Evolutionary conservation across 2,329 filamentous ascomycete species (phyloP).

Genomic region (Aureobasidium mangrovei): DNA sequence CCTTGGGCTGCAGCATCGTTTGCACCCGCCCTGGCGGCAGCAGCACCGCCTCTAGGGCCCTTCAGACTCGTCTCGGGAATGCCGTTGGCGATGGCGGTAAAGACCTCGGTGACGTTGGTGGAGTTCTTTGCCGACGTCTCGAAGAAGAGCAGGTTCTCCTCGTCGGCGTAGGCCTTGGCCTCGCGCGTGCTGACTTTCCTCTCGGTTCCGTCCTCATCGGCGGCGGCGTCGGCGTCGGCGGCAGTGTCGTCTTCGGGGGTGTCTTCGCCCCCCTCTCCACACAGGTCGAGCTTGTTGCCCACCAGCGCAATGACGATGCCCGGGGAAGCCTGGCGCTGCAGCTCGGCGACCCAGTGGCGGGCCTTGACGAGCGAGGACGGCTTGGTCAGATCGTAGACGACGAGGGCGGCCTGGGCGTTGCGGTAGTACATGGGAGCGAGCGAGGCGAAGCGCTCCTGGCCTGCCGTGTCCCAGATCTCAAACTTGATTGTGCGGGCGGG

Average conservation of each 20-base stretch:
- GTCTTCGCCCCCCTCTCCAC: conserved; percentile 42
- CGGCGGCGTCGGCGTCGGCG: conserved; percentile 35
- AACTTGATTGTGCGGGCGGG: conserved; percentile 68
- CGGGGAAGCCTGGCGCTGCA: conserved; percentile 90
- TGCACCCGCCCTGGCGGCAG: conserved; percentile 42
- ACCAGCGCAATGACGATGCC: conserved; percentile 96
- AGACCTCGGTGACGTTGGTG: conserved; percentile 88
- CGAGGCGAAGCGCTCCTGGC: conserved; percentile 93
- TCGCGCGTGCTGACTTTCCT: conserved; percentile 86
- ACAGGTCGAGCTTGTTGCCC: conserved; percentile 89
- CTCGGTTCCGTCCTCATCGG: conserved; percentile 49
- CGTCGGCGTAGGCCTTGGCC: conserved; percentile 86
- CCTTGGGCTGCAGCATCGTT: conserved; percentile 47
- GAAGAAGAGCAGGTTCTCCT: conserved; percentile 90
- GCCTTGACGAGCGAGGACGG: conserved; percentile 91
- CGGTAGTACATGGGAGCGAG: conserved; percentile 99
- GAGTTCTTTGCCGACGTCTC: conserved; percentile 98
- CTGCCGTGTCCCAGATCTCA: conserved; percentile 92
- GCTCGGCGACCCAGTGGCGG: conserved; percentile 96
- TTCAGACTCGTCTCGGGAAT: conserved; percentile 97
- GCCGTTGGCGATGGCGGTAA: conserved; percentile 94
- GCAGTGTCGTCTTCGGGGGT: conserved; percentile 40
- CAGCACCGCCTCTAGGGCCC: conserved; percentile 62
- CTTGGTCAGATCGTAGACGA: conserved; percentile 98
- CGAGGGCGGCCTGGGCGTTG: conserved; percentile 93